A percentile compares a stretch with the other conserved stretches of the same genome.
phyloP scores from a whole-genome alignment of 2,329 filamentous ascomycete species.

The Ophiobolus disseminans region DNA sequence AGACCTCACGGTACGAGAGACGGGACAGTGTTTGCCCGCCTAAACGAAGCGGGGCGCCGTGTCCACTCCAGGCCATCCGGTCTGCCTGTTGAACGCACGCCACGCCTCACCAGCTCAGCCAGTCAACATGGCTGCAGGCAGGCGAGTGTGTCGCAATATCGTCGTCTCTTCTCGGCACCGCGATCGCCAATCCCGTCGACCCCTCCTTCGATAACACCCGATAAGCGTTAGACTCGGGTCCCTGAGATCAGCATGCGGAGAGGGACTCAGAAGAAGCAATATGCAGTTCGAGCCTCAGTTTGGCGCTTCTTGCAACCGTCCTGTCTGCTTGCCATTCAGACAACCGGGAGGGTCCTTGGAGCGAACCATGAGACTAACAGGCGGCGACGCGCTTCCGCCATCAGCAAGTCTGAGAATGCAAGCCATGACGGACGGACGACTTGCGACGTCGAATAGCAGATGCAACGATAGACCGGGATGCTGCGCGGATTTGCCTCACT shows the following conservation, averaged over 20 bases:
- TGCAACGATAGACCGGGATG: slow-evolving; percentile 24
- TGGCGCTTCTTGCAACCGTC: no score
- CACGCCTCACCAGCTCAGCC: slow-evolving; percentile 31
- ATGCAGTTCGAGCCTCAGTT: slow-evolving; percentile 15
- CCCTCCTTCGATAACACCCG: slow-evolving; percentile 38
- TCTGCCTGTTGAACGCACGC: slow-evolving; percentile 14
- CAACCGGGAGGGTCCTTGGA: no score
- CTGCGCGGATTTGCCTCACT: slow-evolving; percentile 27
- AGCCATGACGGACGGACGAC: slow-evolving; percentile 17
- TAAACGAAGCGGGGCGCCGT: neutral
- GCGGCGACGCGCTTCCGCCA: slow-evolving; percentile 5
- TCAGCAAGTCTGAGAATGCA: slow-evolving; percentile 29
- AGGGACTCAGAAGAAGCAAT: slow-evolving; percentile 30
- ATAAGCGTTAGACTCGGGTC: slow-evolving; percentile 34
- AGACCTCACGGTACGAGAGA: slow-evolving; percentile 7
- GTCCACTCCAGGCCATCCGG: no score
- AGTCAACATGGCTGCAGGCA: slow-evolving; percentile 25
- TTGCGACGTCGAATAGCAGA: slow-evolving; percentile 11
- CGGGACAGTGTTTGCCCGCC: slow-evolving; percentile 28
- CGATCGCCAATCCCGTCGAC: slow-evolving; percentile 27
- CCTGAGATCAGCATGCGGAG: slow-evolving; percentile 30
- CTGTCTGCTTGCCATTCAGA: no score
- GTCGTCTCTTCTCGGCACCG: slow-evolving; percentile 18
- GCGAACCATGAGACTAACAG: neutral
- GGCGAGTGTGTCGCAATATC: slow-evolving; percentile 25